Percentiles rank a stretch among this genome's conserved stretches.
Conservation (phyloP, 805 yeast species). For the Candida alai region DNA sequence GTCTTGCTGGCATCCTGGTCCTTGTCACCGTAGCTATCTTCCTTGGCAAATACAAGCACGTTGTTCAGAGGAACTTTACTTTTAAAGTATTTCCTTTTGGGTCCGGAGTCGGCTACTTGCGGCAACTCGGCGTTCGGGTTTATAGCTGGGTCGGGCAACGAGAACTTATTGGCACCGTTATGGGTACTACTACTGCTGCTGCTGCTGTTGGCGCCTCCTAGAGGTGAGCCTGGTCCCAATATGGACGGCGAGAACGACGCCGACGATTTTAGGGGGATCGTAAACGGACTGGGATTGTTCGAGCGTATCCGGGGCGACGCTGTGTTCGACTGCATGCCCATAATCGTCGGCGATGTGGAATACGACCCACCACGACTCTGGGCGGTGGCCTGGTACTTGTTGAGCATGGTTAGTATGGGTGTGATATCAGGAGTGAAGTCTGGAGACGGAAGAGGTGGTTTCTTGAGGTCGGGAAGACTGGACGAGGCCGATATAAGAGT, state of each 20-base stretch:
- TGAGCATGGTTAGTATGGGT: slow-evolving; percentile 28
- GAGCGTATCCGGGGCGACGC: slow-evolving; percentile 19
- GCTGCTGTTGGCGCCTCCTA: slow-evolving; percentile 7
- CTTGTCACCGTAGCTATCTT: slow-evolving; percentile 12
- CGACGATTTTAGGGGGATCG: slow-evolving; percentile 22
- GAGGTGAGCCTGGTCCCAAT: background rate
- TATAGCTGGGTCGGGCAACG: slow-evolving; percentile 40
- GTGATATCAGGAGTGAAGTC: slow-evolving; percentile 37
- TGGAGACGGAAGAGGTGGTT: slow-evolving; percentile 27
- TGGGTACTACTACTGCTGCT: slow-evolving; percentile 3
- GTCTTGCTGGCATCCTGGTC: slow-evolving; percentile 38
- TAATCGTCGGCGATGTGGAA: slow-evolving; percentile 7
- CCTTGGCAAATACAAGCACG: slow-evolving; percentile 16
- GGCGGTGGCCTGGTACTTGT: slow-evolving; percentile 15
- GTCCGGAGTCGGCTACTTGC: too few relatives aligned
- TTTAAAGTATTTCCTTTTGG: slow-evolving; percentile 30
- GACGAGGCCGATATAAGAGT: slow-evolving; percentile 1
- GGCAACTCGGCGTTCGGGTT: slow-evolving; percentile 16
- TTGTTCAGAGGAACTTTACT: slow-evolving; percentile 24
- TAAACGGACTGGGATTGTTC: slow-evolving; percentile 19
- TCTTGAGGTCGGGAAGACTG: slow-evolving; percentile 3
- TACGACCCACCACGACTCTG: background rate
- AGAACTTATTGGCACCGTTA: slow-evolving; percentile 17
- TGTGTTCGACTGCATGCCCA: slow-evolving; percentile 13
- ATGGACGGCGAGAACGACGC: slow-evolving; percentile 7